Conservation (phyloP, 1,284 basidiomycete species). For the Ceratobasidium sp. region DNA sequence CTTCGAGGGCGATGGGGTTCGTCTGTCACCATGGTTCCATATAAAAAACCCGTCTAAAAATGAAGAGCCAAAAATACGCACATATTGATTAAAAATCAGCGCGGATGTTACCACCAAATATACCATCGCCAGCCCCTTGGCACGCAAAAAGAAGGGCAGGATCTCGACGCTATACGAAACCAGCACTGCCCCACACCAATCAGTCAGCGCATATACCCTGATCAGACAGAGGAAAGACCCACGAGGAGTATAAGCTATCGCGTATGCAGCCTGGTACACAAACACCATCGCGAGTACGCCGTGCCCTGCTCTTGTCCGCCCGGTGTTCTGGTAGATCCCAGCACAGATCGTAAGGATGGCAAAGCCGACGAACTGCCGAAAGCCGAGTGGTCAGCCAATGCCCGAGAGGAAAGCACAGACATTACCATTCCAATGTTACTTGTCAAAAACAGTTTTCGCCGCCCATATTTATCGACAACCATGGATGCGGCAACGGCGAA, state of each 20-base stretch:
- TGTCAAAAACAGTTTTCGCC: slow-evolving; percentile 69
- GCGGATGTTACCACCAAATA: slow-evolving; percentile 56
- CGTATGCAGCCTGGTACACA: slow-evolving; percentile 57
- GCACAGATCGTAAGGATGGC: slow-evolving; percentile 32
- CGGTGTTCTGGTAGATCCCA: slow-evolving; percentile 23
- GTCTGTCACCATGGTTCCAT: background rate
- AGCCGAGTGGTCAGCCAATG: background rate
- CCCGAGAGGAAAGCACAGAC: background rate
- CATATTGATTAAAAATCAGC: slow-evolving; percentile 71
- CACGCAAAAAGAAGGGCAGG: slow-evolving; percentile 72
- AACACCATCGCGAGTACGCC: slow-evolving; percentile 66
- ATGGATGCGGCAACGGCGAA: slow-evolving; percentile 61
- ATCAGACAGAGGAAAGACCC: background rate
- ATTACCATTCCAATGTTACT: slow-evolving; percentile 71
- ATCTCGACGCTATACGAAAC: slow-evolving; percentile 73
- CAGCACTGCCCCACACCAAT: slow-evolving; percentile 46
- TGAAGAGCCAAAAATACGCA: slow-evolving; percentile 32
- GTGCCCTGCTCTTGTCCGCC: slow-evolving; percentile 36
- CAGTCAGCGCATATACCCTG: slow-evolving; percentile 29
- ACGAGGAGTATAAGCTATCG: slow-evolving; percentile 69
- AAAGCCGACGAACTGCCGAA: slow-evolving; percentile 24
- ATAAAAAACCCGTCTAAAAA: background rate
- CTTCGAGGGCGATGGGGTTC: slow-evolving; percentile 29
- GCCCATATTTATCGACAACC: slow-evolving; percentile 68
- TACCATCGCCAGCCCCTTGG: slow-evolving; percentile 75